These are phyloP conservation scores for Colletotrichum theobromicola DNA, from an alignment of 2,329 filamentous ascomycete species.

Conservation along the genomic window DNA sequence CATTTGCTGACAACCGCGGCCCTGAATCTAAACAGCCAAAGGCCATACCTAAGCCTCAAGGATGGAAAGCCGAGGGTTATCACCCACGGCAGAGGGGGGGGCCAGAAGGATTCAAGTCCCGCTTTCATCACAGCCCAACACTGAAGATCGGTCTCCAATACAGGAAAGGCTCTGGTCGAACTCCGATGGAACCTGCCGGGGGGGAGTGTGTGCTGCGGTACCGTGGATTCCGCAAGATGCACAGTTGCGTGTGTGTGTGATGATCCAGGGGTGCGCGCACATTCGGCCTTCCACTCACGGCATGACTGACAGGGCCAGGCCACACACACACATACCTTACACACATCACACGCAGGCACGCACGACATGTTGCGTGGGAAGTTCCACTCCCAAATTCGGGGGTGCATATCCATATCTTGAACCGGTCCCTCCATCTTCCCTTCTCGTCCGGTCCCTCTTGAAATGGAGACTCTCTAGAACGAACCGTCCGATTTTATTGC, in stretches of 20 bases:
- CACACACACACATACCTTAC: neutral
- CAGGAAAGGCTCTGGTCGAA: neutral
- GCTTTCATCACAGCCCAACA: neutral
- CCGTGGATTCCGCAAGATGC: neutral
- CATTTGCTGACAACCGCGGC: neutral
- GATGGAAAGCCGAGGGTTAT: neutral
- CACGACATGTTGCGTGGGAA: neutral
- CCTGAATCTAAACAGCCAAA: neutral
- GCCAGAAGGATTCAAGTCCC: neutral
- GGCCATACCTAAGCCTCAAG: neutral
- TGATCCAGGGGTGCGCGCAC: neutral
- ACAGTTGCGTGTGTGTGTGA: neutral
- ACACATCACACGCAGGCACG: neutral
- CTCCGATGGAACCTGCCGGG: neutral
- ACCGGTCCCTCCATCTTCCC: neutral
- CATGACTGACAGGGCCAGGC: neutral
- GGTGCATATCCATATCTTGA: constrained; percentile 18
- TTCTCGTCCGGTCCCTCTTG: neutral
- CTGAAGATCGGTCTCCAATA: constrained; percentile 5
- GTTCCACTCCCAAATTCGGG: neutral
- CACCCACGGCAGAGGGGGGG: neutral
- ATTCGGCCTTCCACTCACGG: neutral
- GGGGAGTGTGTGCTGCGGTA: no score
- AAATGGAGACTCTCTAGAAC: constrained; percentile 1
- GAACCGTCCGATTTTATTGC: constrained; percentile 3